Evolutionary conservation across 2,329 filamentous ascomycete species (phyloP).

Genomic region (Leptographium wingfieldii): DNA sequence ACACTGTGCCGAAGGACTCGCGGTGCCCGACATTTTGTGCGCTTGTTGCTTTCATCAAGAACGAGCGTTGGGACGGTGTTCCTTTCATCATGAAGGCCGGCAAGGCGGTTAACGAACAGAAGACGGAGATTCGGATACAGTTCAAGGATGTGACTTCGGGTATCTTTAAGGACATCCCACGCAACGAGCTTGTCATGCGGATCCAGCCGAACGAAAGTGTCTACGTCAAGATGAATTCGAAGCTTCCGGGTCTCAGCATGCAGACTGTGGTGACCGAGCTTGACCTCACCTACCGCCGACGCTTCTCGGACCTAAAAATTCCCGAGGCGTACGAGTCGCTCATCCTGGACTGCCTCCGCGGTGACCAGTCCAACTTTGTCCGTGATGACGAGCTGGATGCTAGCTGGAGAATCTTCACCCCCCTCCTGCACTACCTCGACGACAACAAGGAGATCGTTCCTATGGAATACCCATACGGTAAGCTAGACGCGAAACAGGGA

Average conservation of each 20-base stretch:
- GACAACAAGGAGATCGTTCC: constrained; percentile 99
- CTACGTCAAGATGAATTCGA: constrained; percentile 99
- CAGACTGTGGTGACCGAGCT: constrained; percentile 98
- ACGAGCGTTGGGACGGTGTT: constrained; percentile 97
- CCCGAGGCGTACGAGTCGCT: constrained; percentile 97
- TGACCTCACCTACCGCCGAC: constrained; percentile 91
- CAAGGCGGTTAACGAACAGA: constrained; percentile 98
- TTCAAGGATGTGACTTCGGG: constrained; percentile 99
- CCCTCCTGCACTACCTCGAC: constrained; percentile 93
- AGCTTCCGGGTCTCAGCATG: constrained; percentile 96
- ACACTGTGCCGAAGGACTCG: constrained; percentile 94
- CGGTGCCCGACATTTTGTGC: constrained; percentile 97
- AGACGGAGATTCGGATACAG: constrained; percentile 97
- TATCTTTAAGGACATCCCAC: constrained; percentile 99
- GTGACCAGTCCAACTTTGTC: constrained; percentile 98
- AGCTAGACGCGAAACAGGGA: constrained; percentile 21
- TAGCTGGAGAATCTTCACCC: constrained; percentile 97
- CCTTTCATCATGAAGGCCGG: constrained; percentile 99
- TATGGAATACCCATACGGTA: constrained; percentile 99
- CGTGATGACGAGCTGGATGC: constrained; percentile 94
- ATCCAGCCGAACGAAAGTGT: constrained; percentile 99
- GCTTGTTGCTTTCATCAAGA: constrained; percentile 97
- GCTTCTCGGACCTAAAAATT: constrained; percentile 98
- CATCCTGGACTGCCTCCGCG: constrained; percentile 94
- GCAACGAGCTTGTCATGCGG: constrained; percentile 97